Base-by-base conservation (phyloP, 148 eudicot genomes). In the Arctostaphylos glauca region DNA sequence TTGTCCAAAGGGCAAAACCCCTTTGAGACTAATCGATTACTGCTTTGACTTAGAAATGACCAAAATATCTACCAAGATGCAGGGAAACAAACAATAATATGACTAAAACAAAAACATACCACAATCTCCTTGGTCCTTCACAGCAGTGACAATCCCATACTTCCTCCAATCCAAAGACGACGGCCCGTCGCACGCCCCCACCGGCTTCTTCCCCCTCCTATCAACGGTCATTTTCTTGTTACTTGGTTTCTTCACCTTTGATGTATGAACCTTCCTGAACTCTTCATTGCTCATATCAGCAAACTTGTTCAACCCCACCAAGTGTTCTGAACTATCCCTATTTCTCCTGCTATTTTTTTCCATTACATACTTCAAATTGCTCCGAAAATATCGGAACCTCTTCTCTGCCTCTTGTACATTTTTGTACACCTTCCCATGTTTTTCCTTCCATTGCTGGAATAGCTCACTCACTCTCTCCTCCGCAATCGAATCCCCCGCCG, bases 261-360 rank as follows among this genome's bases (percentile, higher is more conserved):
- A 84, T 38, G 83, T 72, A 71, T 87, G 89, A 66, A 23, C 81
- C 71, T 80, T 76, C 81, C 82, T 86, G 59, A 90, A 93, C 83
- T 93, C 96, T 53, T 91, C 92, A 78, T 91, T 90, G 68, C 92
- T 92, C 86, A 93, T 66, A 86, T 90, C 97, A 56, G 94, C 92
- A 83, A 93, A 92, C 89, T 85, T 89, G 87, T 89, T 93, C 83
- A 93, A 73, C 43, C 96, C 96, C 8, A 93, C 88, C 4, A 76
- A 7, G 43, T 84, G 89, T 77, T 86, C 91, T 3, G 54, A 47
- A 6, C 50, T 10, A 0, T 85, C 81, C 15, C 21, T 76, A 66
- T 23, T 66, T 82, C 83, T 89, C 48, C 79, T 76, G 52, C 78
- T 84, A 53, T 85, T 90, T 25, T 55, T 86, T 74, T 87, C 90